Evolutionary conservation across 164 flowering plant species (phyloP).

Genomic region (Vitis amurensis): DNA sequence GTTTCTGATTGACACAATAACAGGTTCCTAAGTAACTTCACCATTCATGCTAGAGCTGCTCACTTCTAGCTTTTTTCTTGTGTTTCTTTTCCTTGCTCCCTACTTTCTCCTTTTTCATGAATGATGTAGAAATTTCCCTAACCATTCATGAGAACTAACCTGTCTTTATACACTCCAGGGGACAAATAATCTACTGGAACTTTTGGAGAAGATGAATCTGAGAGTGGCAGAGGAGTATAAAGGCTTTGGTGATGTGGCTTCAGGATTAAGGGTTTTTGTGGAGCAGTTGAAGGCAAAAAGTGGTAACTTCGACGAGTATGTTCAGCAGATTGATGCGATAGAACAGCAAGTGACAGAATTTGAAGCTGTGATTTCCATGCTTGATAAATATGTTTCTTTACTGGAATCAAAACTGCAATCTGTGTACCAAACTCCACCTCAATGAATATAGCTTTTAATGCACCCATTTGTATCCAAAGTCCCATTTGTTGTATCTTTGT

Average conservation of each 20-base stretch:
- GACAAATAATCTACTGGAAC: constrained; percentile 67
- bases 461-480: no score
- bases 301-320: constrained; percentile 68
- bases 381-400: constrained; percentile 64
- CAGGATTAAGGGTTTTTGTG: constrained; percentile 85
- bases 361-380: constrained; percentile 82
- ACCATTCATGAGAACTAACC: not conserved
- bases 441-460: no score
- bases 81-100: no score
- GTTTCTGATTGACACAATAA: no score
- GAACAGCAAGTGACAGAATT: constrained; percentile 80
- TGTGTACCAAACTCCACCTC: constrained; percentile 12
- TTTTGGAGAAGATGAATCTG: constrained; percentile 84
- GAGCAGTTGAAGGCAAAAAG: constrained; percentile 84
- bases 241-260: constrained; percentile 79
- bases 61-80: no score
- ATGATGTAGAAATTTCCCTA: not conserved
- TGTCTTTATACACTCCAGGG: constrained; percentile 39
- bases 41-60: no score
- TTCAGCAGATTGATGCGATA: constrained; percentile 77
- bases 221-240: constrained; percentile 81
- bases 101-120: not conserved
- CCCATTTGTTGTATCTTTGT: no score
- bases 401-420: constrained; percentile 61
- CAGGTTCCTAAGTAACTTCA: no score